A percentile compares a stretch with the other conserved stretches of the same genome.
Evolutionary conservation across 257 asterid genomes (phyloP).

Genomic region (Cinchona pubescens): DNA sequence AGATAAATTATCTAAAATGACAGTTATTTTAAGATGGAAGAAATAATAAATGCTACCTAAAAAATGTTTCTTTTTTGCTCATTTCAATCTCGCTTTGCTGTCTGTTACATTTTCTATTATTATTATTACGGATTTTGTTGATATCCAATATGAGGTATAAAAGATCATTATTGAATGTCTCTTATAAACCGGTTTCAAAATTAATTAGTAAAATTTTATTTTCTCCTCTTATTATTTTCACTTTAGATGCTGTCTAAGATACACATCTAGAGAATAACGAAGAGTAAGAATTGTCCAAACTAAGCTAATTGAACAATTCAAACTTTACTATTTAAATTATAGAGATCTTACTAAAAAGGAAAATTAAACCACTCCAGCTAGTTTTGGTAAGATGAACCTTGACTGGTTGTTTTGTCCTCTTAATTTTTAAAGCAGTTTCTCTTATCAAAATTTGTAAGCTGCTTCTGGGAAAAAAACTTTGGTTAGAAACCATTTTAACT

Average conservation of each 20-base stretch:
- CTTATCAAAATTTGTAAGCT: neutral
- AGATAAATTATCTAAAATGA: too few species aligned
- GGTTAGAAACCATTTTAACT: neutral
- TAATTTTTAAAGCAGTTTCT: neutral
- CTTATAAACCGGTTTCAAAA: too few species aligned
- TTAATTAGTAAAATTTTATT: neutral
- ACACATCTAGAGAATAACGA: too few species aligned
- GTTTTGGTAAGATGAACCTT: neutral
- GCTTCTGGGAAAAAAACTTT: neutral
- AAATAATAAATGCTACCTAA: neutral
- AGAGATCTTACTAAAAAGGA: neutral
- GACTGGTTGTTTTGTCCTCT: neutral
- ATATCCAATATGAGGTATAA: constrained; percentile 6
- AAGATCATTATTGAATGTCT: too few species aligned
- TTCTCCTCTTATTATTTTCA: neutral
- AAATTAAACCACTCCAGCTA: neutral
- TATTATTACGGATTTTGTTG: too few species aligned
- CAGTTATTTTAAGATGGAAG: too few species aligned
- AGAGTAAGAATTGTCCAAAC: neutral
- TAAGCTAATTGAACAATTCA: too few species aligned
- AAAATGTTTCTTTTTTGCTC: neutral
- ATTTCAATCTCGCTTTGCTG: neutral
- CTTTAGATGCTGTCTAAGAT: too few species aligned
- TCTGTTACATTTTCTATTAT: too few species aligned
- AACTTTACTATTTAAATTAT: too few species aligned